A percentile compares a stretch with the other conserved stretches of the same genome.
These are phyloP conservation scores for Tausonia pullulans DNA, from an alignment of 1,284 basidiomycete genomes.

Conservation along the genomic window DNA sequence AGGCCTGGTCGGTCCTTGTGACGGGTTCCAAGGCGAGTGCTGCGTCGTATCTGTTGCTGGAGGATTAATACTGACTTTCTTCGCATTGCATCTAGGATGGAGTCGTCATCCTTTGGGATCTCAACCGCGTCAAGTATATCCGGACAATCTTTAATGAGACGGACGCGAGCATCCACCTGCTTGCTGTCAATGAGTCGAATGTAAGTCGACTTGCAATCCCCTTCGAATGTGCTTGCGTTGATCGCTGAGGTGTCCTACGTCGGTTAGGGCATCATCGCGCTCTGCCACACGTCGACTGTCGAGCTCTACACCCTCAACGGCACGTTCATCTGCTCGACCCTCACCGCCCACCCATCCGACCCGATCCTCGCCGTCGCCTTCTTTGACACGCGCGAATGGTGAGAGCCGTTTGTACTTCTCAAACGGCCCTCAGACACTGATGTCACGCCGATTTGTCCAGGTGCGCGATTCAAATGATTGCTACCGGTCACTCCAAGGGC, in stretches of 20 bases:
- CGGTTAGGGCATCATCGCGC: conserved; percentile 30
- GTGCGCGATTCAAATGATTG: conserved; percentile 9
- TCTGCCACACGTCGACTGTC: conserved; percentile 27
- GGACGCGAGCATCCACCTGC: conserved; percentile 49
- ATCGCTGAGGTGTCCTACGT: neutral
- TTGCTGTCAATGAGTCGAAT: conserved; percentile 72
- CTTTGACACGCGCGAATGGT: conserved; percentile 14
- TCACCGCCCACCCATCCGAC: conserved; percentile 11
- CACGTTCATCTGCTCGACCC: conserved; percentile 1
- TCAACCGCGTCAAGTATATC: conserved; percentile 68
- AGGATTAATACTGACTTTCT: neutral
- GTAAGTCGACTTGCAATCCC: conserved; percentile 39
- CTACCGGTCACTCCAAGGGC: conserved; percentile 13
- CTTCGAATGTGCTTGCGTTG: neutral
- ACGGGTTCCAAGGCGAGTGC: conserved; percentile 54
- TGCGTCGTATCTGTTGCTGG: neutral
- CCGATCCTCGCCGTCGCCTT: conserved; percentile 11
- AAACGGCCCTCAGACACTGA: too few species aligned
- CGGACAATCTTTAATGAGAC: conserved; percentile 58
- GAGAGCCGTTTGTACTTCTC: neutral
- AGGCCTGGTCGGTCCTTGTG: conserved; percentile 70
- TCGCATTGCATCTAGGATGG: conserved; percentile 43
- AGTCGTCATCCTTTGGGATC: conserved; percentile 79
- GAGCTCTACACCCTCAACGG: conserved; percentile 35
- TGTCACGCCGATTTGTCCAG: neutral